These are phyloP conservation scores for Sonneratia caseolaris DNA, from an alignment of 345 rosid genomes.

Conservation along the genomic window DNA sequence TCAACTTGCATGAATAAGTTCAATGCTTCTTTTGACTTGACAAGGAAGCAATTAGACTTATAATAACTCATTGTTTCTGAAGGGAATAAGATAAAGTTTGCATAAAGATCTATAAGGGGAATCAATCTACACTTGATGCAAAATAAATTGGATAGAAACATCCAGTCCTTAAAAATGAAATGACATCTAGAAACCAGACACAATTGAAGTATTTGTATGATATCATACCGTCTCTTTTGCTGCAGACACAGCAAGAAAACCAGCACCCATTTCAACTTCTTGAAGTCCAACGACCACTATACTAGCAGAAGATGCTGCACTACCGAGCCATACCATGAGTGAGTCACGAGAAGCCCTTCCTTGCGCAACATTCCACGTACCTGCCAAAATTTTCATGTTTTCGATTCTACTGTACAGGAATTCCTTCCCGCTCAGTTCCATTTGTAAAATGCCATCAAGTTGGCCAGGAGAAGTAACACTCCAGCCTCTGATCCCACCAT, in stretches of 20 bases:
- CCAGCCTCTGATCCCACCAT: conserved; percentile 96
- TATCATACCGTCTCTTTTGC: conserved; percentile 80
- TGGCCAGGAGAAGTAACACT: conserved; percentile 77
- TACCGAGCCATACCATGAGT: conserved; percentile 72
- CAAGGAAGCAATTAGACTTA: neutral
- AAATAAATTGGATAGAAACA: neutral
- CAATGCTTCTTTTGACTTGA: neutral
- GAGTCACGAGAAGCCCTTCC: conserved; percentile 79
- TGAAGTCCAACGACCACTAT: conserved; percentile 87
- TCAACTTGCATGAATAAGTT: neutral
- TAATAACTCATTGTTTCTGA: neutral
- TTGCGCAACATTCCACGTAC: conserved; percentile 99
- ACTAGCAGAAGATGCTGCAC: conserved; percentile 68
- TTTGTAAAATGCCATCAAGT: conserved; percentile 46
- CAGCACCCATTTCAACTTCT: conserved; percentile 99
- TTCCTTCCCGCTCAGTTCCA: conserved; percentile 55
- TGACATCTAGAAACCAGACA: neutral
- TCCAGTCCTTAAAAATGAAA: neutral
- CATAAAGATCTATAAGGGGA: neutral
- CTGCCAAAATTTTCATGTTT: conserved; percentile 52
- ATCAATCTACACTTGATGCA: neutral
- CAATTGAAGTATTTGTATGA: neutral
- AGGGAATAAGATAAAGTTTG: neutral
- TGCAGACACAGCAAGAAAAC: conserved; percentile 97
- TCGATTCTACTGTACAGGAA: conserved; percentile 40